These are phyloP conservation scores for Acephala macrosclerotiorum DNA, from an alignment of 2,329 filamentous ascomycete genomes.

Conservation along the genomic window DNA sequence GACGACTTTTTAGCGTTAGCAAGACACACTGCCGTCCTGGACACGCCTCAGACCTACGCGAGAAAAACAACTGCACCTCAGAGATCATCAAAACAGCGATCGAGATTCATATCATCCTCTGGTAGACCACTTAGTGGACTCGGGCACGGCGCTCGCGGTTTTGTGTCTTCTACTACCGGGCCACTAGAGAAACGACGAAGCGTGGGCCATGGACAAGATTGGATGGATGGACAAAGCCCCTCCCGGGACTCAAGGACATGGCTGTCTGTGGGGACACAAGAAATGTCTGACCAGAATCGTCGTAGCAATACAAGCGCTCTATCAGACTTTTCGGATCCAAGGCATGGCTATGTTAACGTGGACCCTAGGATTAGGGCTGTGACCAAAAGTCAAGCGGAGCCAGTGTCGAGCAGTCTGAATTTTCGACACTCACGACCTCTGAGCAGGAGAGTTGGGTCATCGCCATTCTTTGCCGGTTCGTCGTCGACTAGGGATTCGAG, in stretches of 20 bases:
- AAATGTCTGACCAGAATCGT: constrained; percentile 20
- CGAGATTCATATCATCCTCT: constrained; percentile 26
- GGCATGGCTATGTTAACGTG: constrained; percentile 12
- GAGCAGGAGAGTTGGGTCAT: constrained; percentile 36
- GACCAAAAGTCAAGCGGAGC: constrained; percentile 30
- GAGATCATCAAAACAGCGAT: constrained; percentile 30
- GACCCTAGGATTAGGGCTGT: constrained; percentile 31
- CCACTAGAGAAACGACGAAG: constrained; percentile 30
- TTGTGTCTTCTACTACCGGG: constrained; percentile 29
- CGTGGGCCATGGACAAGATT: constrained; percentile 39
- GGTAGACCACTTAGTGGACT: constrained; percentile 32
- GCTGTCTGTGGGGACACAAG: constrained; percentile 31
- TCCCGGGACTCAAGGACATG: constrained; percentile 37
- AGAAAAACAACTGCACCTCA: background rate
- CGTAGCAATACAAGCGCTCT: constrained; percentile 31
- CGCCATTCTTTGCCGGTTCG: constrained; percentile 42
- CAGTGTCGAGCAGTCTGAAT: constrained; percentile 21
- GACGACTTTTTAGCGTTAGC: constrained; percentile 34
- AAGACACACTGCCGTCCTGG: constrained; percentile 5
- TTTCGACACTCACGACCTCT: constrained; percentile 33
- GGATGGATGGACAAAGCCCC: constrained; percentile 20
- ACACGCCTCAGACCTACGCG: background rate
- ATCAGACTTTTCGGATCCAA: constrained; percentile 34
- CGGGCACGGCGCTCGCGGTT: constrained; percentile 35
- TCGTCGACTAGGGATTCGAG: constrained; percentile 28